Conservation (phyloP, 1,284 basidiomycete genomes). For the Ceratorhiza oryzae-sativae region DNA sequence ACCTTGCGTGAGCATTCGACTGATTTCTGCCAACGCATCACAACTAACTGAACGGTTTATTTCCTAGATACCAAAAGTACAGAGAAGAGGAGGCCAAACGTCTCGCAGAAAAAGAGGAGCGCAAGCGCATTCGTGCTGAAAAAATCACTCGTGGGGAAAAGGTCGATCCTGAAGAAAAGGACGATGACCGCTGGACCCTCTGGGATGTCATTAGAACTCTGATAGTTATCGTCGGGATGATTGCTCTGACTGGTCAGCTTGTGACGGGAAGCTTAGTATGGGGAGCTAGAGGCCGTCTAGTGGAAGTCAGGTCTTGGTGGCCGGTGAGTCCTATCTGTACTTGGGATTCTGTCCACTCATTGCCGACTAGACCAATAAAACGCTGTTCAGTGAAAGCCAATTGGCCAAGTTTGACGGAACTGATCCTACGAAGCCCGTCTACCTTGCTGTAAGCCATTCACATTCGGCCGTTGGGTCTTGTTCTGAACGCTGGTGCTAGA, state of each 20-base stretch:
- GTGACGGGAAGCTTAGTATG: conserved; percentile 80
- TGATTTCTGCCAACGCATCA: background rate
- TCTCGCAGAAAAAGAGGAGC: conserved; percentile 70
- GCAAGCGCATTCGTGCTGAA: conserved; percentile 72
- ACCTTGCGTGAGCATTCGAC: conserved; percentile 68
- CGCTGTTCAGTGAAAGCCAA: conserved; percentile 73
- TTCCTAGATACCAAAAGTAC: conserved; percentile 70
- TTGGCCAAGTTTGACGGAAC: conserved; percentile 80
- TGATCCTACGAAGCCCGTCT: conserved; percentile 74
- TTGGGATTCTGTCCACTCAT: conserved; percentile 44
- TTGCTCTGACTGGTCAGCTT: conserved; percentile 74
- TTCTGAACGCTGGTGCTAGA: conserved; percentile 55
- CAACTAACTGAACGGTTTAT: conserved; percentile 40
- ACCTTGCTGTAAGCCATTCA: conserved; percentile 72
- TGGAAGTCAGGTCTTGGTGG: conserved; percentile 63
- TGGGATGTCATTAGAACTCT: conserved; percentile 71
- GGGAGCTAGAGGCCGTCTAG: conserved; percentile 73
- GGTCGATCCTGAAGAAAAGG: conserved; percentile 71
- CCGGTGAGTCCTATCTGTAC: conserved; percentile 59
- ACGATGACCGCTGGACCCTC: conserved; percentile 62
- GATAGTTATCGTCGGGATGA: conserved; percentile 61
- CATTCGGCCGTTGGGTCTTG: conserved; percentile 38
- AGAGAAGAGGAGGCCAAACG: conserved; percentile 64
- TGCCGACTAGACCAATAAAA: conserved; percentile 60
- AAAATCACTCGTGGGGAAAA: conserved; percentile 75